phyloP scores from a whole-genome alignment of 2,329 filamentous ascomycete genomes.

The Clonostachys rosea region DNA sequence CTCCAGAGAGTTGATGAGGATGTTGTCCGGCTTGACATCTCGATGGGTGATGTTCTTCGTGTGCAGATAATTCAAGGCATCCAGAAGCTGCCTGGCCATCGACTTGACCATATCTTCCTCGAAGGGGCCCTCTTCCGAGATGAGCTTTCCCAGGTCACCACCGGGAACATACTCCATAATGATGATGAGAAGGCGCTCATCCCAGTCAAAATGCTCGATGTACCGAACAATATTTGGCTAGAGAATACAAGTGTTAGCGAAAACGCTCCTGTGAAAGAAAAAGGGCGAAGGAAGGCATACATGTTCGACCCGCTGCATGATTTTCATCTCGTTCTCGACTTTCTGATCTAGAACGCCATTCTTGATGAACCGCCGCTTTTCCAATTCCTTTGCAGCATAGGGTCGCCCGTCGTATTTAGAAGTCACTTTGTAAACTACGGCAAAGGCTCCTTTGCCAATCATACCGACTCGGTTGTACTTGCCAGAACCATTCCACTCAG shows the following conservation, averaged over 20 bases:
- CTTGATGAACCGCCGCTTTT: constrained; percentile 90
- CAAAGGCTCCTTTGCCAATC: constrained; percentile 93
- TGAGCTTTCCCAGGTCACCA: constrained; percentile 76
- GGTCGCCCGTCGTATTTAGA: constrained; percentile 78
- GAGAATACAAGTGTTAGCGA: constrained; percentile 3
- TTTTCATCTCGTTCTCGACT: constrained; percentile 94
- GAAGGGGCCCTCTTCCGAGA: constrained; percentile 58
- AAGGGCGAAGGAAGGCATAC: constrained; percentile 41
- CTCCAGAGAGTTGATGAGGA: constrained; percentile 69
- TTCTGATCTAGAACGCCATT: constrained; percentile 86
- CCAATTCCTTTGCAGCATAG: constrained; percentile 90
- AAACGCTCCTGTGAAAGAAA: constrained; percentile 2
- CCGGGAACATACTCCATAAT: constrained; percentile 89
- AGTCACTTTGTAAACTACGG: constrained; percentile 86
- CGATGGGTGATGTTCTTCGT: constrained; percentile 87
- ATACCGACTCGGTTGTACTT: constrained; percentile 79
- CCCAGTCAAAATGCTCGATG: constrained; percentile 81
- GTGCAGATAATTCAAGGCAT: constrained; percentile 84
- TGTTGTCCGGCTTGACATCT: constrained; percentile 99
- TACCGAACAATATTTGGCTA: constrained; percentile 88
- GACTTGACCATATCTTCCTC: constrained; percentile 63
- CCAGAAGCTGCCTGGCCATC: constrained; percentile 73
- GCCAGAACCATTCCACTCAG: constrained; percentile 77
- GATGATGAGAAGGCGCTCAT: constrained; percentile 83
- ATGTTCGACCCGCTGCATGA: constrained; percentile 84